Evolutionary conservation across 1,139 yeast genomes (phyloP), one percentile per base, ranked within the genome.

Genomic region (Neolecta irregularis): DNA sequence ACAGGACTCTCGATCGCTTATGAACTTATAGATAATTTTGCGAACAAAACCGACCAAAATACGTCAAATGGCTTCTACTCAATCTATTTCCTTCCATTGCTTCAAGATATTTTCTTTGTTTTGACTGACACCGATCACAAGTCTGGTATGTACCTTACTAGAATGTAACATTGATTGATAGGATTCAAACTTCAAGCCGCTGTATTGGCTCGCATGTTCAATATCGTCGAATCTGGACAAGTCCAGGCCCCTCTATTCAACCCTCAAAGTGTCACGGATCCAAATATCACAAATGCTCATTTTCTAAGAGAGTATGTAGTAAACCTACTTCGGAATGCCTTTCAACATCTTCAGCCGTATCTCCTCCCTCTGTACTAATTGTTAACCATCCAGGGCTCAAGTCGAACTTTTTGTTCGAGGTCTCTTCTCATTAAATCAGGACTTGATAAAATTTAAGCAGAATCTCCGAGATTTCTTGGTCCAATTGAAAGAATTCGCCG

Each of bases 91-190:
- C 78, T 83, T 64, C 77, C 81, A 41, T 81, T 91, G 43, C 69
- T 88, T 45, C 74, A 91, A 38, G 98, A 88, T 55, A 77, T 93
- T 2, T 85, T 91, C 54, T 80, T 71, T 50, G 98, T 88, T 21
- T 67, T 91, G 39, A 88, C 98, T 2, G 98, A 91, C 56, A 78
- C 95, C 5, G 99, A 88, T 55, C 99, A 91, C 57, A 88, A 88
- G 59, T 80, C 96, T 16, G 98, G 31, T 28, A 28, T 28, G 12
- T 28, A 4, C 12, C 7, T 15, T 16, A 28, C 22, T 28, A 20
- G 13, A 28, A 28, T 7, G 5, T 7, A 12, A 4, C 13, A 13
- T 15, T 12, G 20, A 16, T 28, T 28, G 12, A 16, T 20, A 28
- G 31, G 96, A 1, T 91, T 91, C 62, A 70, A 78, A 46, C 69